Percentiles rank a stretch among this genome's conserved stretches.
Conservation (phyloP, 441 rosid species). For the Rhodomyrtus psidioides region DNA sequence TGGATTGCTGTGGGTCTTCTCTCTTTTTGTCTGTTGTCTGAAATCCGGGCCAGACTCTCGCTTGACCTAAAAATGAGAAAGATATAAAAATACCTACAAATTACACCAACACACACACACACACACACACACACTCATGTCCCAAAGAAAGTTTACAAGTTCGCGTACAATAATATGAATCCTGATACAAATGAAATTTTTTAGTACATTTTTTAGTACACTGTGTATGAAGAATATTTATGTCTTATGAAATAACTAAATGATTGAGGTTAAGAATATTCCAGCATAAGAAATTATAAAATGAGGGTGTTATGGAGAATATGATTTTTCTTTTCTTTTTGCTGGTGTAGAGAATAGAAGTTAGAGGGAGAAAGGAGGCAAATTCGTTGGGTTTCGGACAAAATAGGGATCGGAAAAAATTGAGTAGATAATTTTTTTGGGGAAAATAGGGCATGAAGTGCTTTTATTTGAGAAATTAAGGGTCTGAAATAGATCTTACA, state of each 20-base stretch:
- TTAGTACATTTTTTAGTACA: background rate
- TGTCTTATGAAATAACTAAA: background rate
- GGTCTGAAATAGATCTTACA: fast-evolving
- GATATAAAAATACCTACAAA: background rate
- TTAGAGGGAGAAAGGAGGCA: background rate
- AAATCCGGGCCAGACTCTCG: background rate
- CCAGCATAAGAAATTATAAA: background rate
- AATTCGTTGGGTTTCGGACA: background rate
- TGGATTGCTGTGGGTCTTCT: background rate
- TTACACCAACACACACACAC: background rate
- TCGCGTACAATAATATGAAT: background rate
- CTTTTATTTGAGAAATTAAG: no score
- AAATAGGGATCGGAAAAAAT: background rate
- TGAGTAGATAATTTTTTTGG: background rate
- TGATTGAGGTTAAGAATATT: background rate
- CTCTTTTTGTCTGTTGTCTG: background rate
- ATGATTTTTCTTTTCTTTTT: background rate
- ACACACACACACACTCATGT: background rate
- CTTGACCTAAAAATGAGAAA: background rate
- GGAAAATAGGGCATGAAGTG: no score
- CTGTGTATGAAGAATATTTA: background rate
- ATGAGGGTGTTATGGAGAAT: background rate
- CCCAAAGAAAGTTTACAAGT: background rate
- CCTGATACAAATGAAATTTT: background rate
- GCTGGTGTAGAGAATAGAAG: background rate